Evolutionary conservation across 148 eudicot genomes (phyloP).

Genomic region (Rheum nobile): DNA sequence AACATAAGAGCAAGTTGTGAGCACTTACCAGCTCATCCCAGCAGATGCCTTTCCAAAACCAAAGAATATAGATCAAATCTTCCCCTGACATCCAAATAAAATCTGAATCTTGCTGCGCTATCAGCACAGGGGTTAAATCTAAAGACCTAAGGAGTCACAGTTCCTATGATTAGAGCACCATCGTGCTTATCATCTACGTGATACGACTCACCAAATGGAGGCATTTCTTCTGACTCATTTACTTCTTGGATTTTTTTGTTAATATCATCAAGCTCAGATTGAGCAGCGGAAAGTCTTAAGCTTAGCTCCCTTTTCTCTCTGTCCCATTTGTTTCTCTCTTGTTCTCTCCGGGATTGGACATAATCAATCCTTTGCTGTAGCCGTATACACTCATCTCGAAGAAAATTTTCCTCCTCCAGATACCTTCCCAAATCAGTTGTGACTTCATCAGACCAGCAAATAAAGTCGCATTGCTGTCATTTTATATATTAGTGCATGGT

Average conservation of each 20-base stretch:
- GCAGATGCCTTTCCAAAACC: not conserved
- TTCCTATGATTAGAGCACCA: conserved; percentile 2
- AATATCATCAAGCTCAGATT: conserved; percentile 29
- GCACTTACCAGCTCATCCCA: not conserved
- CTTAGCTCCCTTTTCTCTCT: conserved; percentile 29
- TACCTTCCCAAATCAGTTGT: conserved; percentile 23
- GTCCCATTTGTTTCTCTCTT: conserved; percentile 29
- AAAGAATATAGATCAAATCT: not conserved
- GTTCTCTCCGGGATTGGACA: conserved; percentile 24
- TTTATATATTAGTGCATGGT: not conserved
- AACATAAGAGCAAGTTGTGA: not conserved
- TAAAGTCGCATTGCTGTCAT: conserved; percentile 32
- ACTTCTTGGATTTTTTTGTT: conserved; percentile 22
- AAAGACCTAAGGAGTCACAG: conserved; percentile 5
- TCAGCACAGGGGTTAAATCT: not conserved
- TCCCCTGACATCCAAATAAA: not conserved
- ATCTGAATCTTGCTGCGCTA: not conserved
- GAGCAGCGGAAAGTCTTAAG: conserved; percentile 20
- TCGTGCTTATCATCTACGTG: conserved; percentile 2
- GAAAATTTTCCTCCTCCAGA: conserved; percentile 23
- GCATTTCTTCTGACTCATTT: conserved; percentile 32
- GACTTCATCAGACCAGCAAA: conserved; percentile 32
- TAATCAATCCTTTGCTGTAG: conserved; percentile 26
- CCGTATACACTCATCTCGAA: conserved; percentile 31
- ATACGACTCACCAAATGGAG: conserved; percentile 12